Base-by-base conservation (phyloP, 2,329 filamentous ascomycete genomes). In the Verticillium klebahnii region DNA sequence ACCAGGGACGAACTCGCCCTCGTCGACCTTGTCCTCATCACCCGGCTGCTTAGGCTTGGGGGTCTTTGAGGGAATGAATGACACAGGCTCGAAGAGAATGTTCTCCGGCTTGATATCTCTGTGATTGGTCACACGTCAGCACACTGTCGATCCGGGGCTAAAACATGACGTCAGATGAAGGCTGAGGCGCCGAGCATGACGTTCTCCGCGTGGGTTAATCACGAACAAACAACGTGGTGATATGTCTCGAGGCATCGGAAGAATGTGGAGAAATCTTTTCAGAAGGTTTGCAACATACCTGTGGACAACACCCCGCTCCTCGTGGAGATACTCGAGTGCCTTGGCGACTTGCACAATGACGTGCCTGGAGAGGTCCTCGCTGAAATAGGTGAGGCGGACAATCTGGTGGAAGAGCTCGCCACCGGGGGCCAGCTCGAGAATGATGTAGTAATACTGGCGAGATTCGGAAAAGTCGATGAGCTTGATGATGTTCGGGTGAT, bases 91-190 rank as follows among this genome's bases (percentile, higher is more conserved):
- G 77, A 97, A 99, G 3, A 99, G 81, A 61, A 99, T 87, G 71
- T 99, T 99, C 77, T 99, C 95, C 0, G 95, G 95, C 77, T 99
- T 99, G 78, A 99, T 99, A 73, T 97, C 93, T 76, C 93, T 97
- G 71, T 62, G 54, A 32, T 56, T 57, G 32, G 39, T 15, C 25
- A 19, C 45, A 50, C n/a, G 45, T 50, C 45, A 50, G 45, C 45
- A 50, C n/a, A 17, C 29, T 29, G 58, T 60, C 59, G 56, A 19
- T 61, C 61, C 62, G 62, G 31, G 14, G 56, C 39, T 56, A 29
- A 6, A 4, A 5, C 56, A 71, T 73, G 69, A 73, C 68, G 69
- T 74, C 70, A 75, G 56, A 55, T 9, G 32, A n/a, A 54, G 5
- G n/a, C 17, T 12, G 5, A 31, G 5, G 29, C 11, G 23, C 12